Evolutionary conservation across 208 protist species (phyloP), one percentile per base, ranked within the genome.

Genomic region (Leishmania tarentolae): DNA sequence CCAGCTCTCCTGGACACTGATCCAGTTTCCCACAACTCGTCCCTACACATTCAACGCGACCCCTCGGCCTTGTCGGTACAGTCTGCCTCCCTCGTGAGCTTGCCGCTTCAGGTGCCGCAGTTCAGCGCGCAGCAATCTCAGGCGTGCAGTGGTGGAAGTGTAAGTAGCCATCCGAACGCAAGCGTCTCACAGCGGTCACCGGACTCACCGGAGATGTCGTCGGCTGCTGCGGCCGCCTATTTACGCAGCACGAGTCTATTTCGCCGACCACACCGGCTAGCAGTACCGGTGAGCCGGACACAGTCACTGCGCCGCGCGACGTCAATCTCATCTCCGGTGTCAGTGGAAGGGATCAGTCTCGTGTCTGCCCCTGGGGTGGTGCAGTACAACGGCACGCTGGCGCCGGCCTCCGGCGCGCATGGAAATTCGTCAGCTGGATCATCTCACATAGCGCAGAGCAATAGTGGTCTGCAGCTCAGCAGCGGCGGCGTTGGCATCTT

Each of bases 241-340:
- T 88, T 83, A 4, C 86, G 86, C 76, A 88, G 82, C 72, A 68
- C 76, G 6, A 88, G 86, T 47, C 73, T 88, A n/a, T 80, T 88
- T 15, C 86, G 86, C 21, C 86, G 86, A 37, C 86, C 86, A 21
- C 78, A 81, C 72, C 79, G 79, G 13, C 76, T 88, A 15, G 82
- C 83, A 46, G 86, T 88, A 17, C 71, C 81, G 7, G 70, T 80
- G 46, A 88, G 86, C 66, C 82, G 83, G 63, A 88, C 86, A n/a
- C 83, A 88, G 76, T 86, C 81, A 7, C 75, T 85, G 69, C 86
- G 70, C 53, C 83, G 73, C 31, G 73, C 81, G 35, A 76, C 75
- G 42, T 87, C 84, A 13, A 79, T 78, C 53, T 79, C 75, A 2
- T 81, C 79, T 3, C 79, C 74, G 13, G 69, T 69, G 11, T 83